These are phyloP conservation scores for Tagetes erecta DNA, from an alignment of 129 eudicot species.

Conservation along the genomic window DNA sequence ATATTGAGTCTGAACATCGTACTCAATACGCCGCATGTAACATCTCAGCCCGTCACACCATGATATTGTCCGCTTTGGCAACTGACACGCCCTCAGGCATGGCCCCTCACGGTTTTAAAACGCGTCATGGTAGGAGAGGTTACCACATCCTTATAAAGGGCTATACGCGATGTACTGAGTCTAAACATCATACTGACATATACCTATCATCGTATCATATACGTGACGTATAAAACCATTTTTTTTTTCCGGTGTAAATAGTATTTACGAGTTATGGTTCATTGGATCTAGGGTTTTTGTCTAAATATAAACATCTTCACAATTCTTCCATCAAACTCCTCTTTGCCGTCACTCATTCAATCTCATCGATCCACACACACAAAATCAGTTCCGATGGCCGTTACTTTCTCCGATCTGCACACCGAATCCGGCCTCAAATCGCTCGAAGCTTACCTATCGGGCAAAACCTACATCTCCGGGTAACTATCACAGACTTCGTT, in stretches of 20 bases:
- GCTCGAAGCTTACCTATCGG: conserved; percentile 65
- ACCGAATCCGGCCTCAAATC: conserved; percentile 77
- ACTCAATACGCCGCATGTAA: background rate
- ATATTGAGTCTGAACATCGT: no score
- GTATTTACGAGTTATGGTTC: conserved; percentile 21
- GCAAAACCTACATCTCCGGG: conserved; percentile 82
- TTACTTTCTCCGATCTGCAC: conserved; percentile 86
- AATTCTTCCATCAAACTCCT: background rate
- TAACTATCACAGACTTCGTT: conserved; percentile 9
- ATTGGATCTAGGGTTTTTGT: conserved; percentile 33
- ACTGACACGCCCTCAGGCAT: no score
- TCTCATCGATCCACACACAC: conserved; percentile 15
- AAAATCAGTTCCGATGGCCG: conserved; percentile 48
- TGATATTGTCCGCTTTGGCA: no score
- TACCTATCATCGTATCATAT: no score
- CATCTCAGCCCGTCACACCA: no score
- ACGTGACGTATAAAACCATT: no score
- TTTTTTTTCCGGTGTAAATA: no score
- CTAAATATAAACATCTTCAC: conserved; percentile 19
- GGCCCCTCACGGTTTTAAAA: no score
- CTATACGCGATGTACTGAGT: no score
- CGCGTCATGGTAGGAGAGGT: no score
- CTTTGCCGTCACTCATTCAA: conserved; percentile 26
- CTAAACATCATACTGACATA: no score
- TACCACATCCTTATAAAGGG: no score